These are phyloP conservation scores for Ottelia alismoides DNA, from an alignment of 106 monocot species.

Conservation along the genomic window DNA sequence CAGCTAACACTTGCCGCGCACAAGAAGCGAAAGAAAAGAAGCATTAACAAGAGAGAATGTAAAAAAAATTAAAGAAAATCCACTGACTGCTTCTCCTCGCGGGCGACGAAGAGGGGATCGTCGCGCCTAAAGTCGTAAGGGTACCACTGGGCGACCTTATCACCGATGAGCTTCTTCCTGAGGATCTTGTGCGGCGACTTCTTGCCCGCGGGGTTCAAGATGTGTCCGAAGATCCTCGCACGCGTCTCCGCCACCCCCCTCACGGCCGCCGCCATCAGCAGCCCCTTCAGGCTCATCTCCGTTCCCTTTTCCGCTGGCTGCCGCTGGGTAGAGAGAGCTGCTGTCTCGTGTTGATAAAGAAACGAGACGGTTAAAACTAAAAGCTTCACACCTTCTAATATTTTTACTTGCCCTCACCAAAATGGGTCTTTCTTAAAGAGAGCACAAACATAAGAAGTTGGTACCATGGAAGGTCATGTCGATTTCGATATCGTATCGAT, in stretches of 20 bases:
- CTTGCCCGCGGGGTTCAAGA: conserved; percentile 70
- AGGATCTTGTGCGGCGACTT: conserved; percentile 79
- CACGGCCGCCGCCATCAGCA: conserved; percentile 15
- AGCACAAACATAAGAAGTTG: too few relatives aligned
- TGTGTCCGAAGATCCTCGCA: conserved; percentile 82
- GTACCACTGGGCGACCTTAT: conserved; percentile 73
- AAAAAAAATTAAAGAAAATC: too few relatives aligned
- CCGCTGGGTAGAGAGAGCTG: too few relatives aligned
- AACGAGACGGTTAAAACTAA: too few relatives aligned
- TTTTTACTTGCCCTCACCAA: too few relatives aligned
- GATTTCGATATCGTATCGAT: too few relatives aligned
- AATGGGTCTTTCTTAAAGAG: too few relatives aligned
- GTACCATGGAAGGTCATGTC: too few relatives aligned
- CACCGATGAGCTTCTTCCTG: conserved; percentile 80
- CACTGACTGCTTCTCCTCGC: conserved; percentile 70
- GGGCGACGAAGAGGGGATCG: conserved; percentile 54
- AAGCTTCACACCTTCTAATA: too few relatives aligned
- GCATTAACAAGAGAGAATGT: too few relatives aligned
- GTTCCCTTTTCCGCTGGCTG: too few relatives aligned
- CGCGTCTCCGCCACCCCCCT: conserved; percentile 71
- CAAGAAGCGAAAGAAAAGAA: neutral
- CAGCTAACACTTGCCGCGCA: conserved; percentile 4
- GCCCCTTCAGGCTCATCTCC: conserved; percentile 12
- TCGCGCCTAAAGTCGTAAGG: conserved; percentile 89
- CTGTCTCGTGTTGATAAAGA: too few relatives aligned